These are phyloP conservation scores for Tolypocladium tundrense DNA, from an alignment of 2,329 filamentous ascomycete species.

Conservation along the genomic window DNA sequence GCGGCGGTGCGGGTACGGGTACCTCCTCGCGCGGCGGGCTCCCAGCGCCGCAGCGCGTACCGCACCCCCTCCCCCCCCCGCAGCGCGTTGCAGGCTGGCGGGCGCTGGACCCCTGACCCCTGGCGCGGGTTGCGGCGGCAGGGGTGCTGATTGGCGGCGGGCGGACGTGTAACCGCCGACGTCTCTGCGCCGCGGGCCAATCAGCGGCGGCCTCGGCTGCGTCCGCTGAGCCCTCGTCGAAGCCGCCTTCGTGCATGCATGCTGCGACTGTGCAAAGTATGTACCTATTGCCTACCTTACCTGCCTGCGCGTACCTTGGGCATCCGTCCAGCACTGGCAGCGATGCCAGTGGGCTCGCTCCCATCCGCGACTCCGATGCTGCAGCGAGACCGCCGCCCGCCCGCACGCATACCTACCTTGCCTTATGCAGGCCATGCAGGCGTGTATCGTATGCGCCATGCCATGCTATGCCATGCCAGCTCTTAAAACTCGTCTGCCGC, in stretches of 20 bases:
- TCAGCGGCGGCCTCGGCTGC: slow-evolving; percentile 5
- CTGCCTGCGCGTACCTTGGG: too few relatives aligned
- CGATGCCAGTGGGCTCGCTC: background rate
- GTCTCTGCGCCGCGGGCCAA: slow-evolving; percentile 11
- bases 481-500: slow-evolving; percentile 1
- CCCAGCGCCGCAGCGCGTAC: background rate
- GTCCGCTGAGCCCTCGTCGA: background rate
- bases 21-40: background rate
- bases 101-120: background rate
- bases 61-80: background rate
- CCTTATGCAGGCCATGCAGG: background rate
- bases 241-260: background rate
- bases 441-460: background rate
- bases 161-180: slow-evolving; percentile 28
- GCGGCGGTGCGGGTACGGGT: background rate
- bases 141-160: slow-evolving; percentile 21
- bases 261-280: too few relatives aligned
- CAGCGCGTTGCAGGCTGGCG: background rate
- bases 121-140: slow-evolving; percentile 5
- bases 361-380: slow-evolving; percentile 1
- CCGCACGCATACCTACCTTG: too few relatives aligned
- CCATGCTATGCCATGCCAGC: background rate
- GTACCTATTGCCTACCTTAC: too few relatives aligned
- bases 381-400: background rate
- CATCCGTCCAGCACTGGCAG: background rate